Evolutionary conservation across 306 rosid species (phyloP).

Genomic region (Senna siamea): DNA sequence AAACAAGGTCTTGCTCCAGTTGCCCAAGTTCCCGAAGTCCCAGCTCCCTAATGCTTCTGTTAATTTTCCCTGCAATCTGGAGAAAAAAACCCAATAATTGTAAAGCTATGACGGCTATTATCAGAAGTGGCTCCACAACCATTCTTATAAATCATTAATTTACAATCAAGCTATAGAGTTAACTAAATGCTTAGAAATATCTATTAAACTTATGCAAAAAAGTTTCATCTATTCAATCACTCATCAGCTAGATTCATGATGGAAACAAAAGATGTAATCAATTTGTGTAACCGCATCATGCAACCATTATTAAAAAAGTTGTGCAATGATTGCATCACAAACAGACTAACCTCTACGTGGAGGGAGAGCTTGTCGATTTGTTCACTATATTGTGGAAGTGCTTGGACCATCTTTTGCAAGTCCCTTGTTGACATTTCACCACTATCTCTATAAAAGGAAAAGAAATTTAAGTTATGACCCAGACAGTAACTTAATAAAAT

Average conservation of each 20-base stretch:
- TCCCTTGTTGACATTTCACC: slow-evolving; percentile 89
- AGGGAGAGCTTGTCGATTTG: slow-evolving; percentile 96
- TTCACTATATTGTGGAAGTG: slow-evolving; percentile 98
- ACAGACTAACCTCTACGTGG: slow-evolving; percentile 86
- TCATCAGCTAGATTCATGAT: slow-evolving; percentile 20
- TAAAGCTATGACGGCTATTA: slow-evolving; percentile 27
- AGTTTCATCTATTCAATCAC: not conserved
- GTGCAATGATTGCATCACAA: slow-evolving; percentile 19
- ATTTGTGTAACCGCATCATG: slow-evolving; percentile 32
- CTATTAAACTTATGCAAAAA: slow-evolving; percentile 2
- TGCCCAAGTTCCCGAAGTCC: slow-evolving; percentile 92
- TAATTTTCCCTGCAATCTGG: slow-evolving; percentile 92
- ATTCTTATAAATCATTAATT: slow-evolving; percentile 22
- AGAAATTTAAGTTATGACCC: slow-evolving; percentile 27
- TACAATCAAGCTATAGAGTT: not conserved
- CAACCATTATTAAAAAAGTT: slow-evolving; percentile 7
- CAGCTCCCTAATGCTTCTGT: slow-evolving; percentile 62
- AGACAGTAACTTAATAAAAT: slow-evolving; percentile 20
- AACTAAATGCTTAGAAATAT: slow-evolving; percentile 10
- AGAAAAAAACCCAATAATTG: slow-evolving; percentile 38
- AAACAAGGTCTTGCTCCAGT: slow-evolving; percentile 95
- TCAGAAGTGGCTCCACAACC: slow-evolving; percentile 18
- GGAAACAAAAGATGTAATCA: slow-evolving; percentile 11
- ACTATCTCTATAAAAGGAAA: slow-evolving; percentile 54
- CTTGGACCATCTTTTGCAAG: slow-evolving; percentile 95